These are phyloP conservation scores for Akanthomyces lecanii DNA, from an alignment of 2,329 filamentous ascomycete species.

Conservation along the genomic window DNA sequence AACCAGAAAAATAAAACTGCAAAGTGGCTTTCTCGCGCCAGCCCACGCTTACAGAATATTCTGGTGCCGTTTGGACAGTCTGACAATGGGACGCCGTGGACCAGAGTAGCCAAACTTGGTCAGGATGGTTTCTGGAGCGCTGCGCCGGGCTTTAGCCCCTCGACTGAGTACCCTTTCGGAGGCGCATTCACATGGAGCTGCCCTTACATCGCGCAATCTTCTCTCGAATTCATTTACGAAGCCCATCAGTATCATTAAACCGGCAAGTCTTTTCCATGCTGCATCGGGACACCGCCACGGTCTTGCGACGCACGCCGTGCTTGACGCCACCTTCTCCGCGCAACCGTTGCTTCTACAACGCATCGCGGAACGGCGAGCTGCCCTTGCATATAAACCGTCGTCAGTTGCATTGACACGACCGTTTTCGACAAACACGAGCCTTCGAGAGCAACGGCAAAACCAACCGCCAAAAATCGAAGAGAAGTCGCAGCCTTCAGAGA, in stretches of 20 bases:
- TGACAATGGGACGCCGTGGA: conserved; percentile 11
- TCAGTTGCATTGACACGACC: neutral
- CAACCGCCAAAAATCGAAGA: conserved; percentile 22
- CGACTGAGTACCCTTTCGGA: conserved; percentile 34
- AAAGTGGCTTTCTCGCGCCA: neutral
- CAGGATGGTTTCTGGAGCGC: conserved; percentile 47
- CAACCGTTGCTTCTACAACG: neutral
- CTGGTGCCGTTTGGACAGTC: neutral
- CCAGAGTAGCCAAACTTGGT: conserved; percentile 22
- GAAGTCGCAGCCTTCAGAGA: conserved; percentile 27
- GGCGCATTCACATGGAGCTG: conserved; percentile 26
- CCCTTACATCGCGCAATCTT: conserved; percentile 19
- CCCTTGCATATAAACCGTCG: neutral
- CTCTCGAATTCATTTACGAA: neutral
- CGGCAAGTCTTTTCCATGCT: neutral
- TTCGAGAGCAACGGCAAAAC: conserved; percentile 9
- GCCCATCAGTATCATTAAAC: neutral
- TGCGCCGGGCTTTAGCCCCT: conserved; percentile 47
- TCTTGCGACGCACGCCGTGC: neutral
- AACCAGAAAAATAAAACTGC: neutral
- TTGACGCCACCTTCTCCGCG: neutral
- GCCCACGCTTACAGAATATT: neutral
- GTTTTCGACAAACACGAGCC: neutral
- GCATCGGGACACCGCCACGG: neutral
- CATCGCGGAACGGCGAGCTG: neutral